A percentile compares a stretch with the other conserved stretches of the same genome.
phyloP scores from a whole-genome alignment of 2,329 filamentous ascomycete species.

The Dothideomycetes sp. region DNA sequence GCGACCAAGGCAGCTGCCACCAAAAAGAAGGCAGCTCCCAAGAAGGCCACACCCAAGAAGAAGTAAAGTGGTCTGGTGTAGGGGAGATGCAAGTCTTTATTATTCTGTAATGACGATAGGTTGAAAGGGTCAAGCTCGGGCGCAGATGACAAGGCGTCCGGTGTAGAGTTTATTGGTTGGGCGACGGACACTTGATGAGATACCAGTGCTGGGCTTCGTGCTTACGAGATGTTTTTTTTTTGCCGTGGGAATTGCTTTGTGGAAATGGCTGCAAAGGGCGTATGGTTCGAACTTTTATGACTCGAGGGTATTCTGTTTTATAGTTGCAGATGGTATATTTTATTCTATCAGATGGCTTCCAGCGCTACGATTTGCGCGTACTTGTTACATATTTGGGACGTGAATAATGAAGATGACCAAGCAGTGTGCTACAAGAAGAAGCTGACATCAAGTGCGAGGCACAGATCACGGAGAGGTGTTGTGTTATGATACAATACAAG shows the following conservation, averaged over 20 bases:
- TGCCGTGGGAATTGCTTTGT: constrained; percentile 2
- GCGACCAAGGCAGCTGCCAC: constrained; percentile 33
- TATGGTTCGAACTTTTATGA: too few species aligned
- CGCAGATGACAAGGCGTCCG: constrained; percentile 8
- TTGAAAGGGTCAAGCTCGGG: constrained; percentile 5
- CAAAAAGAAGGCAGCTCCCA: constrained; percentile 36
- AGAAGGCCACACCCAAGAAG: constrained; percentile 38
- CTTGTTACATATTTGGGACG: too few species aligned
- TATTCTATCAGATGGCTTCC: too few species aligned
- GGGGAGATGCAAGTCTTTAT: neutral
- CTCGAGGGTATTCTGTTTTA: too few species aligned
- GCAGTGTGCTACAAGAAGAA: too few species aligned
- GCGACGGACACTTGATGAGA: constrained; percentile 9
- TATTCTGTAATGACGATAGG: constrained; percentile 9
- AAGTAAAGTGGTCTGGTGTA: constrained; percentile 21
- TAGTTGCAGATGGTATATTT: too few species aligned
- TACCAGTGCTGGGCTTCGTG: constrained; percentile 11
- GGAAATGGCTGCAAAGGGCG: too few species aligned
- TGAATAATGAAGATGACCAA: too few species aligned
- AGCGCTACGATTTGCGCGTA: too few species aligned
- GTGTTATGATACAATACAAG: too few species aligned
- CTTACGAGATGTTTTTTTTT: constrained; percentile 13
- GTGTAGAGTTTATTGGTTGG: constrained; percentile 8
- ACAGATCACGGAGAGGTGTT: too few species aligned
- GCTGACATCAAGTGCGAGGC: too few species aligned